Evolutionary conservation across 164 flowering plant genomes (phyloP).

Genomic region (Buxus sempervirens): DNA sequence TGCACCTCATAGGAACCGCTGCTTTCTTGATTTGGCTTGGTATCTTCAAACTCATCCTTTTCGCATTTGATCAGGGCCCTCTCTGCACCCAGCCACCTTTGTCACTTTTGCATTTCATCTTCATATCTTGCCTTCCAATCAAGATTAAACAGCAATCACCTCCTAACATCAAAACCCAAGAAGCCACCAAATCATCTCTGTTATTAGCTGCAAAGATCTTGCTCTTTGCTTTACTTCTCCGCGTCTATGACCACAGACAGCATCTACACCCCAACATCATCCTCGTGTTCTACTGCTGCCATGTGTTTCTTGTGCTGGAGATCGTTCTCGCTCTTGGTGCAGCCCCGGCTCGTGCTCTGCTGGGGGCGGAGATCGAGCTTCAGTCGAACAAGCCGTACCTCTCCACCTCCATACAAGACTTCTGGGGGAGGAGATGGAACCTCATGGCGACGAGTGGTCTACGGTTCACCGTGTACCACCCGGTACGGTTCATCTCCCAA

Average conservation of each 20-base stretch:
- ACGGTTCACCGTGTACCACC: constrained; percentile 44
- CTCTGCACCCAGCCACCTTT: neutral
- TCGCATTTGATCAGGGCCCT: constrained; percentile 22
- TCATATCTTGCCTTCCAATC: constrained; percentile 22
- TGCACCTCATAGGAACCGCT: too few relatives aligned
- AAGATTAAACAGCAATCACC: constrained; percentile 9
- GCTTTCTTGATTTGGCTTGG: too few relatives aligned
- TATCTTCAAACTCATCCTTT: constrained; percentile 22
- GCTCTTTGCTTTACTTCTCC: constrained; percentile 11
- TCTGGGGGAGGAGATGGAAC: constrained; percentile 68
- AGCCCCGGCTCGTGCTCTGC: neutral
- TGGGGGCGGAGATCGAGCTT: constrained; percentile 14
- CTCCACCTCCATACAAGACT: constrained; percentile 51
- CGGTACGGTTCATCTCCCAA: neutral
- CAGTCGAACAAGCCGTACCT: constrained; percentile 43
- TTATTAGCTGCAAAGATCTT: neutral
- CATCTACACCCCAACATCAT: constrained; percentile 16
- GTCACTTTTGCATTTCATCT: constrained; percentile 11
- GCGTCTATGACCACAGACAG: constrained; percentile 15
- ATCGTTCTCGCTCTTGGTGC: constrained; percentile 16
- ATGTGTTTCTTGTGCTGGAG: constrained; percentile 29
- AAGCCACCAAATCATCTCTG: neutral
- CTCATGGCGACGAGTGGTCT: constrained; percentile 39
- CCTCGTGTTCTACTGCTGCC: constrained; percentile 26
- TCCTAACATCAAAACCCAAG: neutral